Percentiles rank a stretch among this genome's conserved stretches.
phyloP scores from a whole-genome alignment of 345 rosid species.

The Raphanus sativus region DNA sequence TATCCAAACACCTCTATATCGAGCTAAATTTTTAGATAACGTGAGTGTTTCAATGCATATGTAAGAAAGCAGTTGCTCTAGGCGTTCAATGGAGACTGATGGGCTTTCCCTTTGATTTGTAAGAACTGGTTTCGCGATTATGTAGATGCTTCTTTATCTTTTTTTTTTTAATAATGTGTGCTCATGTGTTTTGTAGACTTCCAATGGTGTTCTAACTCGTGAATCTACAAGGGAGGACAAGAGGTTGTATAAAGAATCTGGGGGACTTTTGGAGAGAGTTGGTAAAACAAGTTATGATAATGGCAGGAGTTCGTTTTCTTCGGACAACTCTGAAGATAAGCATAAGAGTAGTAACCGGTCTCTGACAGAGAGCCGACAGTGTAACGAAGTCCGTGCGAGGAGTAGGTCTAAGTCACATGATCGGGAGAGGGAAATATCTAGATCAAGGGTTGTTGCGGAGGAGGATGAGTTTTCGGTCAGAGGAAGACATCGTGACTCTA shows the following conservation, averaged over 20 bases:
- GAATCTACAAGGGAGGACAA: constrained; percentile 35
- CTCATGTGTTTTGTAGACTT: constrained; percentile 29
- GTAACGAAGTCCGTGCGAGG: constrained; percentile 42
- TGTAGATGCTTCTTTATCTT: constrained; percentile 24
- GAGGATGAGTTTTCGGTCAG: constrained; percentile 51
- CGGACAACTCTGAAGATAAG: constrained; percentile 43
- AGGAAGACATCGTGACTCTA: constrained; percentile 35
- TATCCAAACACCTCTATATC: constrained; percentile 23
- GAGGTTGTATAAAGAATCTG: constrained; percentile 18
- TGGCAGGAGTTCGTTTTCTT: constrained; percentile 46
- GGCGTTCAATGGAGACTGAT: constrained; percentile 76
- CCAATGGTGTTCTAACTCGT: constrained; percentile 44
- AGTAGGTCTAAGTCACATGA: constrained; percentile 53
- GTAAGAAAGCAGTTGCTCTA: constrained; percentile 60
- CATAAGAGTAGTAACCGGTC: constrained; percentile 37
- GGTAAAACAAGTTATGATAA: constrained; percentile 42
- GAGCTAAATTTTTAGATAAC: constrained; percentile 38
- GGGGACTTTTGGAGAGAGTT: constrained; percentile 40
- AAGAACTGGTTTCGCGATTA: constrained; percentile 62
- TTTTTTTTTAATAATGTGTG: constrained; percentile 11
- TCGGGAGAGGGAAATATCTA: constrained; percentile 54
- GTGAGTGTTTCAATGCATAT: constrained; percentile 50
- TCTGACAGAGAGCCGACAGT: constrained; percentile 41
- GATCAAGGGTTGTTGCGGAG: constrained; percentile 43
- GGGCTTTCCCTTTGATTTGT: constrained; percentile 78